These are phyloP conservation scores for Picochlorum sp. DNA, from an alignment of 139 green algal genomes.

Conservation along the genomic window DNA sequence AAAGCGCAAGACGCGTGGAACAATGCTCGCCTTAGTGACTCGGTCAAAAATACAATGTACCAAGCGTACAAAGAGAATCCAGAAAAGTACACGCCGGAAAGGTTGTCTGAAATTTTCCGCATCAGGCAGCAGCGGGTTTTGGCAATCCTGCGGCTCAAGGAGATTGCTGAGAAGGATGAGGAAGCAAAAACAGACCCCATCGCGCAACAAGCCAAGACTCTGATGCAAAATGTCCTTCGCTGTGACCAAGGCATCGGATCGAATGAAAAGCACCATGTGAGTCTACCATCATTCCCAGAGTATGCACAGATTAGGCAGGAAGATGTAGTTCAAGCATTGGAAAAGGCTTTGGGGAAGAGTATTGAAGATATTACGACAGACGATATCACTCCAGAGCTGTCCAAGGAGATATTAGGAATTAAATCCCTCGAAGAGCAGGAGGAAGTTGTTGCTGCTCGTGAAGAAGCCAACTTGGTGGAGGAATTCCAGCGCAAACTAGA, in stretches of 20 bases:
- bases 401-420: slow-evolving; percentile 8
- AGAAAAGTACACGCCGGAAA: slow-evolving; percentile 6
- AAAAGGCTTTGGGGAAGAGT: slow-evolving; percentile 19
- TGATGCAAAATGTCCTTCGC: slow-evolving; percentile 16
- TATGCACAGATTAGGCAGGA: slow-evolving; percentile 19
- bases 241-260: slow-evolving; percentile 26
- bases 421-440: slow-evolving; percentile 6
- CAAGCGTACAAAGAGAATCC: slow-evolving; percentile 11
- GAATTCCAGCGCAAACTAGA: slow-evolving; percentile 32
- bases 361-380: slow-evolving; percentile 11
- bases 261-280: slow-evolving; percentile 36
- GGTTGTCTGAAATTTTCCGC: slow-evolving; percentile 33
- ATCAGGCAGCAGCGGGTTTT: slow-evolving; percentile 50
- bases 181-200: not conserved
- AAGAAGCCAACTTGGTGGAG: slow-evolving; percentile 24
- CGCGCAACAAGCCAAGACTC: not conserved
- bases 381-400: slow-evolving; percentile 19
- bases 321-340: slow-evolving; percentile 12
- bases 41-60: slow-evolving; percentile 17
- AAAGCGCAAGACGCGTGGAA: slow-evolving; percentile 21
- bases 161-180: slow-evolving; percentile 15
- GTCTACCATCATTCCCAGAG: slow-evolving; percentile 37
- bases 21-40: slow-evolving; percentile 16
- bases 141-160: slow-evolving; percentile 52
- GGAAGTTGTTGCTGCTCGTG: slow-evolving; percentile 15